Base-by-base conservation (phyloP, 495 filamentous ascomycete genomes). In the Articulospora tetracladia region DNA sequence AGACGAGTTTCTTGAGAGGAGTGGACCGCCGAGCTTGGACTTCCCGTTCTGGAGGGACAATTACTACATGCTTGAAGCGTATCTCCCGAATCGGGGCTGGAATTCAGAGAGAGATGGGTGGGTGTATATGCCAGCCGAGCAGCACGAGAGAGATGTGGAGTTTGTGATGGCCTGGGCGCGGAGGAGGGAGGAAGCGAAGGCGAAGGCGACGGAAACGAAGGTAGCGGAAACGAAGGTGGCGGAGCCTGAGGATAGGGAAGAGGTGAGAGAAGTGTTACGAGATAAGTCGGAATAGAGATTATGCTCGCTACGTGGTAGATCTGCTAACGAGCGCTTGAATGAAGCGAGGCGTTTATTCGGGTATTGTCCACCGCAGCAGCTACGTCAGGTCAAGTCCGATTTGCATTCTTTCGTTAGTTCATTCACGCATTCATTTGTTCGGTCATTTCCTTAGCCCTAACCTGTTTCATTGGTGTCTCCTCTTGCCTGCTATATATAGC, bases 11-110 rank as follows among this genome's bases (percentile, higher is more conserved):
- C 66, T 84, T 2, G 66, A 70, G 41, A 65, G 74, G 17, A 68
- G 64, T 20, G 81, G 81, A 0, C 77, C 77, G 8, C 71, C 73
- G 0, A 77, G 75, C 0, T 59, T 76, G 11, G 79, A 83, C 30
- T 74, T 81, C 11, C 80, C 80, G 2, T 80, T 70, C 52, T 68
- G 77, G 52, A 69, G 81, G 27, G 82, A 83, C 57, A 75, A 76
- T 22, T 84, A 84, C 62, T 82, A 83, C 64, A 72, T 79, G 70
- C 70, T 83, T 12, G 74, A 78, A 61, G 77, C 73, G 13, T 83
- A 76, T 55, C 51, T 81, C 22, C 79, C 79, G 1, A 72, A 74
- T 46, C 73, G 79, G 27, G 69, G 69, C 11, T 81, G 79, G 79
- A 74, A 66, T 36, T 61, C 58, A 12, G 65, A 72, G 1, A 50